Evolutionary conservation across 371 early-diverging fungal species (phyloP).

Genomic region (Zychaea mexicana): DNA sequence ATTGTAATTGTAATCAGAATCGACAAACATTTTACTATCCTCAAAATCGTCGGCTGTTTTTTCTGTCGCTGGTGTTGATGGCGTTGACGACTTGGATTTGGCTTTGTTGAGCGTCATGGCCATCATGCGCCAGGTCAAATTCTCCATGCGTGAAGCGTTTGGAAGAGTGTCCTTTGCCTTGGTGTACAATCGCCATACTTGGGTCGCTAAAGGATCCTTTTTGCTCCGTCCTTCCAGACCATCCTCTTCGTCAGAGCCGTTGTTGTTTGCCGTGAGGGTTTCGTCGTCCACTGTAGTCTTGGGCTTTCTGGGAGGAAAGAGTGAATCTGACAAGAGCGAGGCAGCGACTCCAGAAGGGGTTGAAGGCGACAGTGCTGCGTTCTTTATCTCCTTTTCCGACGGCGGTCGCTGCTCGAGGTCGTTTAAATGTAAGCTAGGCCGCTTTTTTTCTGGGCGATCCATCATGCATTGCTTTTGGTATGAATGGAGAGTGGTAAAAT

Average conservation of each 20-base stretch:
- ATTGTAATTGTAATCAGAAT: conserved; percentile 3
- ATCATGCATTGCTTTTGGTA: conserved; percentile 6
- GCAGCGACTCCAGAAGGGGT: conserved; percentile 32
- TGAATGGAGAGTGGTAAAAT: not conserved
- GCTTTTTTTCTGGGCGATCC: conserved; percentile 12
- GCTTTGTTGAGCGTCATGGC: conserved; percentile 54
- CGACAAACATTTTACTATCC: conserved; percentile 17
- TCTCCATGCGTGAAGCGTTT: conserved; percentile 64
- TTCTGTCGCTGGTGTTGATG: conserved; percentile 12
- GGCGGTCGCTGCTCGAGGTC: conserved; percentile 2
- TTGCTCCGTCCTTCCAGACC: conserved; percentile 27
- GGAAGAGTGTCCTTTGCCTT: conserved; percentile 64
- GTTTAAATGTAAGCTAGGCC: conserved; percentile 12
- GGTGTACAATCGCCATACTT: conserved; percentile 67
- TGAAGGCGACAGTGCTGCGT: conserved; percentile 20
- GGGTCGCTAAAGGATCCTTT: conserved; percentile 55
- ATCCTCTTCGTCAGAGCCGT: conserved; percentile 20
- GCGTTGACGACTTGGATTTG: conserved; percentile 8
- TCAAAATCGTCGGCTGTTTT: conserved; percentile 4
- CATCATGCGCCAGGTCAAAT: conserved; percentile 73
- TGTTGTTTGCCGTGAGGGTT: conserved; percentile 46
- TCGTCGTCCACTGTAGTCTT: conserved; percentile 21
- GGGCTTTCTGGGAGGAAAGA: conserved; percentile 36
- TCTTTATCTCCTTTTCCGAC: conserved; percentile 10
- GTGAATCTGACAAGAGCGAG: conserved; percentile 25